Percentiles rank a stretch among this genome's conserved stretches.
phyloP scores from a whole-genome alignment of 306 rosid species.

The Amphicarpaea edgeworthii region DNA sequence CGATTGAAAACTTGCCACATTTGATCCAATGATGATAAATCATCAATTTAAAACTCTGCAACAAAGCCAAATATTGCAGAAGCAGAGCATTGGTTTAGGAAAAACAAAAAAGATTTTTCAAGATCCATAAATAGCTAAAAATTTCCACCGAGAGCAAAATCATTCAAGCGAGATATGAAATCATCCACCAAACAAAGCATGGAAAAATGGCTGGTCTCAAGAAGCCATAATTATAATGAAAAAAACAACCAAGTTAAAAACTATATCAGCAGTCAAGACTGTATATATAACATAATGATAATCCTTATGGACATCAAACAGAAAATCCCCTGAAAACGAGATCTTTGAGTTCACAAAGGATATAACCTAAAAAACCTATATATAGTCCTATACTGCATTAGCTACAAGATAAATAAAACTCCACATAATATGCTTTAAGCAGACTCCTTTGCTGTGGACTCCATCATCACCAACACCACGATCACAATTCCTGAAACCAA shows the following conservation, averaged over 20 bases:
- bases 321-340: conserved; percentile 47
- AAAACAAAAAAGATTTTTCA: background rate
- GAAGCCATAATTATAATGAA: conserved; percentile 29
- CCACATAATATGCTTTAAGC: conserved; percentile 54
- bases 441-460: conserved; percentile 42
- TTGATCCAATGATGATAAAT: background rate
- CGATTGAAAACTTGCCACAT: background rate
- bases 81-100: background rate
- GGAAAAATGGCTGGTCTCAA: conserved; percentile 7
- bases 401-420: conserved; percentile 60
- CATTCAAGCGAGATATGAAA: background rate
- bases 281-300: conserved; percentile 48
- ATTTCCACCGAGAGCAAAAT: background rate
- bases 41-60: background rate
- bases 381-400: conserved; percentile 48
- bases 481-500: conserved; percentile 66
- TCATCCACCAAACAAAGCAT: conserved; percentile 33
- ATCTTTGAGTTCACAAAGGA: conserved; percentile 47
- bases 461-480: conserved; percentile 53
- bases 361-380: conserved; percentile 50
- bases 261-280: conserved; percentile 50
- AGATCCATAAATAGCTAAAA: background rate
- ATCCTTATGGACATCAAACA: conserved; percentile 65
- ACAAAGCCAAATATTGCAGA: background rate
- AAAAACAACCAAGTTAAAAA: conserved; percentile 53